Conservation (phyloP, 441 rosid species). For the Populus hybrid region DNA sequence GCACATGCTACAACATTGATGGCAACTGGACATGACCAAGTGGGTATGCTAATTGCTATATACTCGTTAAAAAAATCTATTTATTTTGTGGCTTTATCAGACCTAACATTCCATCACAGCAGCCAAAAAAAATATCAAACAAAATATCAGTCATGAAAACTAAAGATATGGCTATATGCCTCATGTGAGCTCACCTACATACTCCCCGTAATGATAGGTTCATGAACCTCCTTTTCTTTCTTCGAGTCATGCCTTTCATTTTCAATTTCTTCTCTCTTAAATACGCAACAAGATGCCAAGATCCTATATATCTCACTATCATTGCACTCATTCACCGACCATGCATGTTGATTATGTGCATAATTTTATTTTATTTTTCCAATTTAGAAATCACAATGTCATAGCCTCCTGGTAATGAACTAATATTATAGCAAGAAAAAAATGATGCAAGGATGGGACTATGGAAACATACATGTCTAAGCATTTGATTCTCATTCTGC, state of each 20-base stretch:
- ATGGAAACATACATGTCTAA: conserved; percentile 54
- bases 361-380: neutral
- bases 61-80: neutral
- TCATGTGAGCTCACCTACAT: conserved; percentile 17
- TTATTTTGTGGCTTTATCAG: neutral
- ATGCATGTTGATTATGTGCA: neutral
- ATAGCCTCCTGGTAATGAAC: neutral
- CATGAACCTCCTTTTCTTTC: neutral
- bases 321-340: neutral
- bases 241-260: conserved; percentile 1
- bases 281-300: neutral
- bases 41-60: neutral
- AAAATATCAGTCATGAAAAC: conserved; percentile 4
- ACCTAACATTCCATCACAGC: neutral
- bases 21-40: conserved; percentile 2
- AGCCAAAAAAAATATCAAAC: conserved; percentile 4
- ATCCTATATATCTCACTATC: too few relatives aligned
- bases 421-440: neutral
- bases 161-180: neutral
- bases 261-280: conserved; percentile 1
- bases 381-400: too few relatives aligned
- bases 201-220: conserved; percentile 15
- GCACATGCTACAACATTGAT: too few relatives aligned
- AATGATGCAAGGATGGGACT: neutral
- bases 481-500: conserved; percentile 89